phyloP scores from a whole-genome alignment of 176 grass and related monocot genomes.

The sorghum (Sorghum bicolor) region DNA sequence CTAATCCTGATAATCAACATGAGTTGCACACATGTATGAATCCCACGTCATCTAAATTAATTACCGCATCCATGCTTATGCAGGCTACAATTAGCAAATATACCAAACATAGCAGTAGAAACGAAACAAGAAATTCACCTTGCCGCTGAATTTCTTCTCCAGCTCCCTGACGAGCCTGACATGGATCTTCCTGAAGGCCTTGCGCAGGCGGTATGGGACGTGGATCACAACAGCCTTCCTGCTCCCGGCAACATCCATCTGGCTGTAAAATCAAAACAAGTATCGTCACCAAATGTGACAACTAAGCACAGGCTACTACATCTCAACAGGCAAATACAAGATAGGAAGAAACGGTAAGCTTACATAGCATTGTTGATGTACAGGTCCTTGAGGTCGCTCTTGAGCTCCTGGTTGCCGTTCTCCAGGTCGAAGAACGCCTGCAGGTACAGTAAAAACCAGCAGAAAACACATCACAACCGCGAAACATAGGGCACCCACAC shows the following conservation, averaged over 20 bases:
- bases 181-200: conserved; percentile 91
- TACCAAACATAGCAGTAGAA: neutral
- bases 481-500: neutral
- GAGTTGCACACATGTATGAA: neutral
- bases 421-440: conserved; percentile 97
- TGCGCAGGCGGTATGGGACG: conserved; percentile 79
- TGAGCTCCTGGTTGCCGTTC: conserved; percentile 82
- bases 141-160: conserved; percentile 98
- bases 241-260: conserved; percentile 74
- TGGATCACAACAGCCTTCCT: conserved; percentile 91
- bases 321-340: too few relatives aligned
- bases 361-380: conserved; percentile 84
- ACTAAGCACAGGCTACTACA: neutral
- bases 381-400: conserved; percentile 92
- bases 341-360: neutral
- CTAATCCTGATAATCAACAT: neutral
- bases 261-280: conserved; percentile 32
- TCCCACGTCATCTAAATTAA: neutral
- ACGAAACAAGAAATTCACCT: conserved; percentile 33
- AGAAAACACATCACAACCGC: neutral
- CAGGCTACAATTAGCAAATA: neutral
- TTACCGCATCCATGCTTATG: neutral
- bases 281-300: neutral
- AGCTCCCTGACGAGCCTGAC: conserved; percentile 87
- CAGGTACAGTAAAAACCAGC: neutral